A percentile compares a stretch with the other conserved stretches of the same genome.
These are phyloP conservation scores for Metschnikowia amazonensis DNA, from an alignment of 805 yeast genomes.

Conservation along the genomic window DNA sequence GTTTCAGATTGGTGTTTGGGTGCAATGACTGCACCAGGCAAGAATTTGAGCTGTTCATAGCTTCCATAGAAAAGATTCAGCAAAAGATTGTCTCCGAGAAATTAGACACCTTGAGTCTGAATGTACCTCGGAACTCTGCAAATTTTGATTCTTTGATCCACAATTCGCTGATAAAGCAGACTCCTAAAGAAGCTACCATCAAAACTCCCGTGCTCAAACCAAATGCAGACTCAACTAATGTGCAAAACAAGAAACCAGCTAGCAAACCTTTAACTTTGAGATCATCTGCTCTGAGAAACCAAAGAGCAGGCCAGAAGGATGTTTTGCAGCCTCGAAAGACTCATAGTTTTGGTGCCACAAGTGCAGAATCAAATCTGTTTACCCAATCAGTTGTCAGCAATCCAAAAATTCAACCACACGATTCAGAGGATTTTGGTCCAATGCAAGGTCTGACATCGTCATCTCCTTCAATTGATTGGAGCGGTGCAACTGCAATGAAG, in stretches of 20 bases:
- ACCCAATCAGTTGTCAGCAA: neutral
- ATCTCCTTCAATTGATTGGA: conserved; percentile 3
- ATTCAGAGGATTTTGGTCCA: neutral
- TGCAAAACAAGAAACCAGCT: neutral
- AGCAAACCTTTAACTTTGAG: conserved; percentile 10
- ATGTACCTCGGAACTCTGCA: conserved; percentile 1
- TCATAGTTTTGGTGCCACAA: conserved; percentile 11
- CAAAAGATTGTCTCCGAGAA: conserved; percentile 7
- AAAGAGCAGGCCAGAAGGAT: neutral
- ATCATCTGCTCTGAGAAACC: conserved; percentile 4
- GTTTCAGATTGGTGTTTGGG: conserved; percentile 31
- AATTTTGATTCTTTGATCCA: conserved; percentile 30
- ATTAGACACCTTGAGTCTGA: conserved; percentile 7
- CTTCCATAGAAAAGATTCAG: conserved; percentile 10
- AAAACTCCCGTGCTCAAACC: conserved; percentile 21
- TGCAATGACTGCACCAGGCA: conserved; percentile 34
- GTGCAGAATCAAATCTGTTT: conserved; percentile 1
- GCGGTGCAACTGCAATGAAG: neutral
- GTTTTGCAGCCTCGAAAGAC: neutral
- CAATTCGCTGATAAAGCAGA: conserved; percentile 25
- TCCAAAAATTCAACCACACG: neutral
- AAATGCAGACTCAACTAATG: conserved; percentile 1
- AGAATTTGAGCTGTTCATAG: conserved; percentile 32
- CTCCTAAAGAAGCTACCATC: conserved; percentile 21
- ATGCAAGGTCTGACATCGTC: neutral